A percentile compares a stretch with the other conserved stretches of the same genome.
These are phyloP conservation scores for Saccharomyces uvarum DNA, from an alignment of 1,139 yeast genomes.

Conservation along the genomic window DNA sequence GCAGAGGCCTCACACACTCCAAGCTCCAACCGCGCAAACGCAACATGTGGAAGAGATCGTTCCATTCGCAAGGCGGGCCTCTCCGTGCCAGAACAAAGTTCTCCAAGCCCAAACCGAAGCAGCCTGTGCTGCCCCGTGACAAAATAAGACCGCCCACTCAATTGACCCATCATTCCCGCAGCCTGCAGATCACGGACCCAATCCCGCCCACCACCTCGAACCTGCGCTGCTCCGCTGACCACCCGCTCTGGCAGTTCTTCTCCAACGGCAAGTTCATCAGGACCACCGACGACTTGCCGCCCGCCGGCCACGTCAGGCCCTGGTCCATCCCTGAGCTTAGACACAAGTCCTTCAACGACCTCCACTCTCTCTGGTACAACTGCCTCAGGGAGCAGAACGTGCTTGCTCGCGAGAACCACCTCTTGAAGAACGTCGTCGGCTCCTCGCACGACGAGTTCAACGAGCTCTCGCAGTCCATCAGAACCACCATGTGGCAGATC, in stretches of 20 bases:
- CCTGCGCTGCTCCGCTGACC: slow-evolving; percentile 69
- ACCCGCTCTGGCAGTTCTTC: slow-evolving; percentile 94
- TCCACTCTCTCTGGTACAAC: slow-evolving; percentile 85
- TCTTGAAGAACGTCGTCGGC: slow-evolving; percentile 38
- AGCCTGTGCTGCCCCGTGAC: slow-evolving; percentile 10
- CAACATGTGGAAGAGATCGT: slow-evolving; percentile 2
- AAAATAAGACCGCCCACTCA: slow-evolving; percentile 20
- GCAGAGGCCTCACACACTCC: background rate
- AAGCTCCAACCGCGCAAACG: background rate
- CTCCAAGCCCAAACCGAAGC: slow-evolving; percentile 24
- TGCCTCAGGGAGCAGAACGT: slow-evolving; percentile 77
- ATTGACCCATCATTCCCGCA: slow-evolving; percentile 25
- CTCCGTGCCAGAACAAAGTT: slow-evolving; percentile 23
- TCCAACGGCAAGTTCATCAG: slow-evolving; percentile 56
- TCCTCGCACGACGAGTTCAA: slow-evolving; percentile 34
- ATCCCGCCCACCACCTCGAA: slow-evolving; percentile 74
- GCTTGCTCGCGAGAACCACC: slow-evolving; percentile 64
- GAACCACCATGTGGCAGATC: slow-evolving; percentile 63
- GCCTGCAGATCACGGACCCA: slow-evolving; percentile 63
- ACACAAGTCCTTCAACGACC: slow-evolving; percentile 82
- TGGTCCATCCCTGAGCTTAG: slow-evolving; percentile 89
- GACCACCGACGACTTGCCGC: slow-evolving; percentile 47
- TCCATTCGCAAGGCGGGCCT: slow-evolving; percentile 3
- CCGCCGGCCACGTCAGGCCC: slow-evolving; percentile 49
- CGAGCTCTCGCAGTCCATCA: slow-evolving; percentile 38